Conservation (phyloP, 164 flowering plant species). For the Chloranthus sessilifolius region DNA sequence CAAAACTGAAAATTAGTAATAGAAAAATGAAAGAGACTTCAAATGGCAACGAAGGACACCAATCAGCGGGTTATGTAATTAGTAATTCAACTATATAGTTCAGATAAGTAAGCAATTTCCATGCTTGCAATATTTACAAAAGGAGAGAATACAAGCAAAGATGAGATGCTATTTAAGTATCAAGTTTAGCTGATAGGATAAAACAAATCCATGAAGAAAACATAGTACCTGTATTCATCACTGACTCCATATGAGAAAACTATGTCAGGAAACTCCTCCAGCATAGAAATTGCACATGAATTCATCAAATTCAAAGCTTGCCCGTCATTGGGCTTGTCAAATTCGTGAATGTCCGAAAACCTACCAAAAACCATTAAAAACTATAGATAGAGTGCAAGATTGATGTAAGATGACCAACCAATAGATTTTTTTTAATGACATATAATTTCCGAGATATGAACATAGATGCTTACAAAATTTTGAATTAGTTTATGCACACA, state of each 20-base stretch:
- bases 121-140: too few relatives aligned
- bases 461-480: too few relatives aligned
- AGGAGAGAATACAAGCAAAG: too few relatives aligned
- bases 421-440: too few relatives aligned
- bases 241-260: conserved; percentile 78
- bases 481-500: too few relatives aligned
- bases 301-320: conserved; percentile 83
- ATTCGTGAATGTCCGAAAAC: conserved; percentile 73
- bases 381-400: too few relatives aligned
- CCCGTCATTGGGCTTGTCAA: conserved; percentile 84
- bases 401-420: too few relatives aligned
- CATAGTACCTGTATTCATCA: conserved; percentile 82
- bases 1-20: conserved; percentile 50
- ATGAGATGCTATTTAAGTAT: too few relatives aligned
- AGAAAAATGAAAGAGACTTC: conserved; percentile 8
- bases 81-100: too few relatives aligned
- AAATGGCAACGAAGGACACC: neutral
- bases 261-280: conserved; percentile 69
- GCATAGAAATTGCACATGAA: conserved; percentile 64
- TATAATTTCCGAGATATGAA: too few relatives aligned
- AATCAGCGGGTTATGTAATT: too few relatives aligned
- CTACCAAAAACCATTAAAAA: conserved; percentile 32
- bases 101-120: too few relatives aligned
- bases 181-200: neutral
- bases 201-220: conserved; percentile 1